phyloP scores from a whole-genome alignment of 2,329 filamentous ascomycete genomes.

The Plenodomus biglobosus region DNA sequence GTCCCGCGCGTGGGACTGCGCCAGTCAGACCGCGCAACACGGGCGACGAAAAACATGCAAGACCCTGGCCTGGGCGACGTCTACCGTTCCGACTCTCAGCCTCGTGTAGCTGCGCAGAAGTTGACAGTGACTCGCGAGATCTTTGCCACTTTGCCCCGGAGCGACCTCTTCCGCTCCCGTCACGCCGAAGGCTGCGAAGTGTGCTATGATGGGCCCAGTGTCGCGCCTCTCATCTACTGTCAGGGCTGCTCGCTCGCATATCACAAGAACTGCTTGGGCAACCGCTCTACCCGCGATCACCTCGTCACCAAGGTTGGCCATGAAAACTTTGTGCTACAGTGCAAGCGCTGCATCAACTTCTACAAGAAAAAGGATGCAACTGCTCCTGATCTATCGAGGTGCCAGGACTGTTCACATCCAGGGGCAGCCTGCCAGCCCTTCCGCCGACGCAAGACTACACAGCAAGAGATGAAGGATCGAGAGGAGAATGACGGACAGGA shows the following conservation, averaged over 20 bases:
- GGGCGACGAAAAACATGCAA: conserved; percentile 52
- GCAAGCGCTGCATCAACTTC: conserved; percentile 75
- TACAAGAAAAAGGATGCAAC: conserved; percentile 67
- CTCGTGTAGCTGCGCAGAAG: conserved; percentile 52
- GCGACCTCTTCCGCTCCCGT: conserved; percentile 67
- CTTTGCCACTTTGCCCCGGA: conserved; percentile 64
- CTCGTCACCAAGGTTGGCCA: conserved; percentile 80
- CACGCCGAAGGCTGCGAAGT: conserved; percentile 74
- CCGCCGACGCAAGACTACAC: conserved; percentile 68
- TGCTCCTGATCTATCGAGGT: conserved; percentile 71
- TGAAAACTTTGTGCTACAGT: conserved; percentile 83
- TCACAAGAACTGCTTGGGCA: conserved; percentile 80
- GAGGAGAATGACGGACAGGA: conserved; percentile 78
- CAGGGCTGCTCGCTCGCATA: conserved; percentile 87
- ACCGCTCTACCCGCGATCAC: conserved; percentile 75
- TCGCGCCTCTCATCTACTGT: conserved; percentile 77
- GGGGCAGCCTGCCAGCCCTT: conserved; percentile 76
- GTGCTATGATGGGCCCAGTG: conserved; percentile 63
- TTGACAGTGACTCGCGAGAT: conserved; percentile 67
- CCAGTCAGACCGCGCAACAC: conserved; percentile 50
- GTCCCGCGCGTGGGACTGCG: conserved; percentile 35
- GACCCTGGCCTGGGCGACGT: conserved; percentile 64
- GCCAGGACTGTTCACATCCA: conserved; percentile 67
- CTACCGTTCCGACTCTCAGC: conserved; percentile 49
- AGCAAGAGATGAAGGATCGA: conserved; percentile 81